phyloP scores from a whole-genome alignment of 164 flowering plant genomes.

The Buxus sempervirens region DNA sequence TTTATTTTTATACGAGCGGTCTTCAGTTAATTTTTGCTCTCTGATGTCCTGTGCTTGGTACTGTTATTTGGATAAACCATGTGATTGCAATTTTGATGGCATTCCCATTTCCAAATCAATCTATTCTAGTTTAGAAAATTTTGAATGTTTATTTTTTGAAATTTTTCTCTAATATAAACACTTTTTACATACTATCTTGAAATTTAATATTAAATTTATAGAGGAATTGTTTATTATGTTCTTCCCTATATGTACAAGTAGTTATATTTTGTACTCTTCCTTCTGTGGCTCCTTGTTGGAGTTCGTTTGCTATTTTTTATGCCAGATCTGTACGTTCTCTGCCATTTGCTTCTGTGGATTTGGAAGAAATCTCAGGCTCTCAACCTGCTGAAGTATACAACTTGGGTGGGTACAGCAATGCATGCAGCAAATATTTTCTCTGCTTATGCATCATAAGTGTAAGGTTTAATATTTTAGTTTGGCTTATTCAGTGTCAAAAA shows the following conservation, averaged over 20 bases:
- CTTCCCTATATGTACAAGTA: too few species aligned
- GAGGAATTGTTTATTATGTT: not conserved
- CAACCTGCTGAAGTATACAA: slow-evolving; percentile 85
- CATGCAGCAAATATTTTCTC: not conserved
- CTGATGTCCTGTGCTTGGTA: not conserved
- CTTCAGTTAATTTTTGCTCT: not conserved
- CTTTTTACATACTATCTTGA: not conserved
- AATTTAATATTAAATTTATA: not conserved
- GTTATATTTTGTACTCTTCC: not conserved
- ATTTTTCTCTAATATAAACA: too few species aligned
- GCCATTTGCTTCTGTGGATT: slow-evolving; percentile 69
- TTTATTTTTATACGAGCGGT: not conserved
- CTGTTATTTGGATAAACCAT: not conserved
- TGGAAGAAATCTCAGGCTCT: slow-evolving; percentile 73
- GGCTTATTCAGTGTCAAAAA: too few species aligned
- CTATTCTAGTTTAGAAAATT: not conserved
- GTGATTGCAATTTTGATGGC: not conserved
- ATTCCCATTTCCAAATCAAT: not conserved
- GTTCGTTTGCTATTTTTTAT: slow-evolving; percentile 7
- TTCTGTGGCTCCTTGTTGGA: not conserved
- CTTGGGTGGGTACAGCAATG: slow-evolving; percentile 56
- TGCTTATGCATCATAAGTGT: not conserved
- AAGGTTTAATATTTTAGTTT: too few species aligned
- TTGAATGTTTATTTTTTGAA: not conserved
- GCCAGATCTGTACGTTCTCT: slow-evolving; percentile 53